Base-by-base conservation (phyloP, 805 yeast species). In the Metahyphopichia silvanorum region DNA sequence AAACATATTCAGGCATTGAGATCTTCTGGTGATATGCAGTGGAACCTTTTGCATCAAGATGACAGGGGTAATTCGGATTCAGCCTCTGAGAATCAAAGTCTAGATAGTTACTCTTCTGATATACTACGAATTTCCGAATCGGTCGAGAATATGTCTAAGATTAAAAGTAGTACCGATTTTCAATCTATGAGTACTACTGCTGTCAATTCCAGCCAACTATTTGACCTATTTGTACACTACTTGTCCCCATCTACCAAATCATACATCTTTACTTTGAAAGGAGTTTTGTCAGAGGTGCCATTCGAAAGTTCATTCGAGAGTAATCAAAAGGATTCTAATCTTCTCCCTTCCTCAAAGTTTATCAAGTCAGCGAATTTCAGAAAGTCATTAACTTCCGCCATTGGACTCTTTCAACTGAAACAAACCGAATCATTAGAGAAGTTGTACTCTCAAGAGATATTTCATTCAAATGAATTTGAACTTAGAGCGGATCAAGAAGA, bases 181-280 rank as follows among this genome's bases (percentile, higher is more conserved):
- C 45, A 48, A 24, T 49, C 44, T 24, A 38, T 36, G 14, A 49
- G 39, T 13, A 50, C 48, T 28, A 43, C 45, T 14, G 57, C 59
- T 9, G 49, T 49, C 2, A 54, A 52, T 34, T 45, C 67, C 2
- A 49, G 51, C 12, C 77, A 79, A 46, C 59, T 84, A 13, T 82
- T 83, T 50, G 79, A 79, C 34, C 48, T 80, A 21, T 85, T 85
- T 51, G 79, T 81, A 2, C 72, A 71, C 40, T 69, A 82, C 44
- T 59, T 85, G 27, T 86, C 88, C 0, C 93, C 94, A 0, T 79
- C 89, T 0, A 67, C 82, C 52, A 76, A 76, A 47, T 77, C 86
- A 2, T 77, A 79, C 43, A 70, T 77, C 2, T 72, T 71, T 45
- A 82, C 88, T 0, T 64, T 84, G 32, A 69, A 76, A 35, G 78